These are phyloP conservation scores for Neofusicoccum umdonicola DNA, from an alignment of 2,329 filamentous ascomycete species.

Conservation along the genomic window DNA sequence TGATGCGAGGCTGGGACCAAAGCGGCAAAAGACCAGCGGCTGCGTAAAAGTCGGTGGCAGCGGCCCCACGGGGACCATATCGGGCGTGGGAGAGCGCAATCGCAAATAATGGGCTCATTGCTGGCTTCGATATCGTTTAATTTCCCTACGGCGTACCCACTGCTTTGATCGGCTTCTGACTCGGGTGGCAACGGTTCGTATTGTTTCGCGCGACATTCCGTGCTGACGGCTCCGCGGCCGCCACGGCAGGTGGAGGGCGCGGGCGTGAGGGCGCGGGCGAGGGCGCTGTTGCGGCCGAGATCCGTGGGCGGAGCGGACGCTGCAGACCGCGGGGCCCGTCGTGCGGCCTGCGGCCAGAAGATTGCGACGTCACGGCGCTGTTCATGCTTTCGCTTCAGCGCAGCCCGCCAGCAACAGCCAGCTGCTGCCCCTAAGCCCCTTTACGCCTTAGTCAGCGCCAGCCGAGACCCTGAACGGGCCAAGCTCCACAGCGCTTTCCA, in stretches of 20 bases:
- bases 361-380: constrained; percentile 10
- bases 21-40: background rate
- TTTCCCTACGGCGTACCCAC: background rate
- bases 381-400: background rate
- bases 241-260: background rate
- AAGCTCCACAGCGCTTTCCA: constrained; percentile 1
- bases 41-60: constrained; percentile 6
- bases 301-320: background rate
- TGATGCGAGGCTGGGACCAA: background rate
- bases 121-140: background rate
- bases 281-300: background rate
- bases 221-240: background rate
- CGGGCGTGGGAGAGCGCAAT: background rate
- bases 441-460: constrained; percentile 8
- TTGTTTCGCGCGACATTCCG: background rate
- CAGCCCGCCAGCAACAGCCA: background rate
- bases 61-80: constrained; percentile 5
- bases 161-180: background rate
- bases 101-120: background rate
- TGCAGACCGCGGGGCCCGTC: background rate
- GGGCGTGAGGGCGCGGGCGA: background rate
- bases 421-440: constrained; percentile 9
- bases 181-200: constrained; percentile 3
- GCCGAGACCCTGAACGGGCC: background rate
- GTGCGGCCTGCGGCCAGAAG: background rate